These are phyloP conservation scores for Zoysia pacifica DNA, from an alignment of 176 grass and related monocot species.

Conservation along the genomic window DNA sequence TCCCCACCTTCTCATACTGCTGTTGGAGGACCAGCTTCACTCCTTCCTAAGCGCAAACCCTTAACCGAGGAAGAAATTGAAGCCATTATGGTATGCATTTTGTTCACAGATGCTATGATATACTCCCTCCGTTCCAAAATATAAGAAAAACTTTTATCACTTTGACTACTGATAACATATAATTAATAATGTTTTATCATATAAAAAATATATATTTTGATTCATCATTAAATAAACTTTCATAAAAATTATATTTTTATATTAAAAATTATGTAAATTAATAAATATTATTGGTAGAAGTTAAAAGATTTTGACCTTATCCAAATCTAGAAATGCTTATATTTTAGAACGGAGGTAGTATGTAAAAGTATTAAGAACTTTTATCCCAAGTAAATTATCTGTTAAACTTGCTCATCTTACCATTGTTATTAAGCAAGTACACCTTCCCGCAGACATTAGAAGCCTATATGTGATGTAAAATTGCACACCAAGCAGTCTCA, in stretches of 20 bases:
- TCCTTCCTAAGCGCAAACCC: slow-evolving; percentile 87
- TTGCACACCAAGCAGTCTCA: background rate
- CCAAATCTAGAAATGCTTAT: no score
- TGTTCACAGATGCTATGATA: background rate
- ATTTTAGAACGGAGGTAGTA: no score
- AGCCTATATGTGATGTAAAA: background rate
- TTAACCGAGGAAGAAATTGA: slow-evolving; percentile 93
- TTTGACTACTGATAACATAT: no score
- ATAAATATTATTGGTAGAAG: no score
- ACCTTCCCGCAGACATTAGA: background rate
- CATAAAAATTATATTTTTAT: no score
- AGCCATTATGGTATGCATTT: slow-evolving; percentile 74
- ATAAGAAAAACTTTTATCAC: no score
- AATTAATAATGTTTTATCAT: no score
- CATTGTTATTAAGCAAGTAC: background rate
- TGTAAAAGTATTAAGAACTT: background rate
- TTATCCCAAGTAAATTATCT: background rate
- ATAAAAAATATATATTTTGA: no score
- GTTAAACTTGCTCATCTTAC: slow-evolving; percentile 18
- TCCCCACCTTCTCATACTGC: slow-evolving; percentile 80
- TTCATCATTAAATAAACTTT: no score
- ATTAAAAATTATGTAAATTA: no score
- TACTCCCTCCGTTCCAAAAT: no score
- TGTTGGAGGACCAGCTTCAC: slow-evolving; percentile 87
- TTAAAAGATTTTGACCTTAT: no score